Evolutionary conservation across 1,284 basidiomycete species (phyloP), one percentile per base, ranked within the genome.

Genomic region (Sporisorium reilianum): DNA sequence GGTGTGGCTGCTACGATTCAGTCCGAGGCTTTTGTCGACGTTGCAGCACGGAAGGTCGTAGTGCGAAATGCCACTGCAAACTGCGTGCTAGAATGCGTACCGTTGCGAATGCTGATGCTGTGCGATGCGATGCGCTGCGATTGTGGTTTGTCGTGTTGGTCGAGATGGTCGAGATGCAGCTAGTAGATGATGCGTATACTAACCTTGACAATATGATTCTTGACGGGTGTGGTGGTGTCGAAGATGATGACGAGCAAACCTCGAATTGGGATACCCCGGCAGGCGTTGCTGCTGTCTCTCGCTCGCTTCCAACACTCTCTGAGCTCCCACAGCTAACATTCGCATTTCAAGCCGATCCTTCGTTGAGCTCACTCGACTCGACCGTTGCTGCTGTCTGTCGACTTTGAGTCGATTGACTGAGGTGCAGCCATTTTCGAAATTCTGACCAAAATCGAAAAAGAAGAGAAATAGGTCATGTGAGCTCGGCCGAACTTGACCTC

Each of bases 181-280:
- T 11, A 16, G 38, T 49, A 32, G 36, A 25, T 32, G 55, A 57
- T 46, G 42, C 23, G 22, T 18, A 60, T 61, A 73, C 74, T 30
- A 68, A 76, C 74, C 69, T 73, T 73, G 68, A 64, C 50, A 59
- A 64, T 68, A 66, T 69, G 64, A 44, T 69, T 69, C 71, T 74
- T 74, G 71, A 74, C 71, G 71, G 71, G 57, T 69, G 65, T 74
- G 64, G 62, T 74, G 61, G 71, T 74, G 64, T 74, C 66, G 62
- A 74, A 46, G 66, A 58, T 69, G 71, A 74, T 64, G 64, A 74
- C 53, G 56, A 62, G 59, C 52, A 48, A 34, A 66, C 38, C 58
- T 74, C 45, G 48, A 74, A 64, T 56, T 22, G 55, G 51, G 53
- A 58, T 56, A 53, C 32, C 34, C 53, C 55, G 58, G 46, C 55